Percentiles rank a stretch among this genome's conserved stretches.
phyloP scores from a whole-genome alignment of 179 eudicot species.

The Drosera spatulata region DNA sequence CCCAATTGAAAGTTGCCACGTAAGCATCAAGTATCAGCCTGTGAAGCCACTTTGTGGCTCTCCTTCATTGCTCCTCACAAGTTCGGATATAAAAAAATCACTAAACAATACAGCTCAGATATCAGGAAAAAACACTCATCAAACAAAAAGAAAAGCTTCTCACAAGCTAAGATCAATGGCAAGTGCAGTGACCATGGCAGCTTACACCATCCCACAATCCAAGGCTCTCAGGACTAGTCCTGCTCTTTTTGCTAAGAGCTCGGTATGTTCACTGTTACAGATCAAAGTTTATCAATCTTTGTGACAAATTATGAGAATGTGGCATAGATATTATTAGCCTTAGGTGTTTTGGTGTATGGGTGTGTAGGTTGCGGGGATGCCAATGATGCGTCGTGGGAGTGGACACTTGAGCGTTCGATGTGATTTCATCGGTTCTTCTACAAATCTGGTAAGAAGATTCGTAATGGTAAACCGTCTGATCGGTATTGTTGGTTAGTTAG shows the following conservation, averaged over 20 bases:
- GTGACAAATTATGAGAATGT: not conserved
- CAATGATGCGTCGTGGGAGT: slow-evolving; percentile 46
- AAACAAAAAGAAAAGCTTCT: not conserved
- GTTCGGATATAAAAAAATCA: not conserved
- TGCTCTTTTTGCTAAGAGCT: slow-evolving; percentile 14
- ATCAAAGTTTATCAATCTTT: not conserved
- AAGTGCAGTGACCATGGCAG: not conserved
- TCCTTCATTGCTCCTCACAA: not conserved
- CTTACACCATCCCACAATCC: slow-evolving; percentile 29
- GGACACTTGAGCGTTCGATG: slow-evolving; percentile 77
- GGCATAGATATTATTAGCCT: not conserved
- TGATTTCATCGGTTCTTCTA: slow-evolving; percentile 88
- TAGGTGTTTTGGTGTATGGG: not conserved
- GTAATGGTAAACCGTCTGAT: not conserved
- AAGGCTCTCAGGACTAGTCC: slow-evolving; percentile 26
- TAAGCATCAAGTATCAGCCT: slow-evolving; percentile 12
- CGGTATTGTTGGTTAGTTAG: not conserved
- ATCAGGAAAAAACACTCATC: not conserved
- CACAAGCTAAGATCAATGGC: not conserved
- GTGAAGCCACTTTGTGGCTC: slow-evolving; percentile 17
- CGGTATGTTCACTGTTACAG: slow-evolving; percentile 16
- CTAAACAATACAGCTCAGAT: slow-evolving; percentile 1
- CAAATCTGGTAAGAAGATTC: slow-evolving; percentile 47
- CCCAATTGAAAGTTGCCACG: slow-evolving; percentile 26
- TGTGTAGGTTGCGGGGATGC: slow-evolving; percentile 42